phyloP scores from a whole-genome alignment of 2,329 filamentous ascomycete genomes.

The Ustilaginoidea virens region DNA sequence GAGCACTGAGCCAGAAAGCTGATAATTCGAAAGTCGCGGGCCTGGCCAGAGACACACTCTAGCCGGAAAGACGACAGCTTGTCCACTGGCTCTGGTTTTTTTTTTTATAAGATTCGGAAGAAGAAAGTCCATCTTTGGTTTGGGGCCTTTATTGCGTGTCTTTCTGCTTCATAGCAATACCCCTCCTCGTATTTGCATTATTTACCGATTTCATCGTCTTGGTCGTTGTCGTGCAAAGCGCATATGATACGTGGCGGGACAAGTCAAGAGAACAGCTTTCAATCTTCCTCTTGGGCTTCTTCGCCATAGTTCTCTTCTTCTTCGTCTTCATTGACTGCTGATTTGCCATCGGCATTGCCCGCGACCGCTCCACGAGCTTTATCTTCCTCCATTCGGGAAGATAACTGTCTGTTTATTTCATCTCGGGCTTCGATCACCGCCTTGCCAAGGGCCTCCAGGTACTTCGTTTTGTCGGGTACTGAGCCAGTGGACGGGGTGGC shows the following conservation, averaged over 20 bases:
- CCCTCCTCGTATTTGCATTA: no score
- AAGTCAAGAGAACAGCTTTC: no score
- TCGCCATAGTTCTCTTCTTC: slow-evolving; percentile 77
- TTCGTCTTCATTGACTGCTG: slow-evolving; percentile 33
- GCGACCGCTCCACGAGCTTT: slow-evolving; percentile 31
- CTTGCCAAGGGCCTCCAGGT: slow-evolving; percentile 42
- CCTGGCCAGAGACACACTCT: no score
- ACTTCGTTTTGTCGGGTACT: slow-evolving; percentile 36
- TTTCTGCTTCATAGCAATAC: no score
- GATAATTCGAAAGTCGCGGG: slow-evolving; percentile 16
- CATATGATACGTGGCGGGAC: no score
- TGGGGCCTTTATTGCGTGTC: no score
- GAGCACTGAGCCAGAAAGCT: slow-evolving; percentile 23
- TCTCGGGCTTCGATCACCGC: slow-evolving; percentile 46
- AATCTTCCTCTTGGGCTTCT: slow-evolving; percentile 55
- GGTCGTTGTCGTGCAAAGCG: no score
- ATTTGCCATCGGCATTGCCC: slow-evolving; percentile 3
- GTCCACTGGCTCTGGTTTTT: no score
- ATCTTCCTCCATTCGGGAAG: slow-evolving; percentile 59
- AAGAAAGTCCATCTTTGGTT: no score
- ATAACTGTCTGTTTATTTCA: slow-evolving; percentile 55
- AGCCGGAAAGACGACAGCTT: slow-evolving; percentile 5
- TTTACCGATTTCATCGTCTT: no score
- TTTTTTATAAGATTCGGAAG: no score
- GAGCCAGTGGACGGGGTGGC: slow-evolving; percentile 18